A percentile compares a stretch with the other conserved stretches of the same genome.
phyloP scores from a whole-genome alignment of 2,329 filamentous ascomycete genomes.

The Hortaea sp. region DNA sequence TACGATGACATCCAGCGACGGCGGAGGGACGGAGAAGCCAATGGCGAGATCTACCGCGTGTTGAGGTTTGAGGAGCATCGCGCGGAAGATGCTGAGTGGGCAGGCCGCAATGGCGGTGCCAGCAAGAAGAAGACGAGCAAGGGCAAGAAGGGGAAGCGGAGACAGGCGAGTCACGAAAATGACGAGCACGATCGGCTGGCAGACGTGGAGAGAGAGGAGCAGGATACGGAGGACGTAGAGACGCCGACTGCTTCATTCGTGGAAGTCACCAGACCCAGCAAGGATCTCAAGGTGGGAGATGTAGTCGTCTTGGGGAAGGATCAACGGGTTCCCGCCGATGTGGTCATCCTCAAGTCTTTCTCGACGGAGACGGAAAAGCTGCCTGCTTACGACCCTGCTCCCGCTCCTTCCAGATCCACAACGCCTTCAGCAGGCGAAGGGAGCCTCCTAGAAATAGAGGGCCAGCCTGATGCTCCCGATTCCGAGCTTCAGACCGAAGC shows the following conservation, averaged over 20 bases:
- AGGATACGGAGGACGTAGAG: constrained; percentile 34
- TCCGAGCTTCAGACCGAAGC: background rate
- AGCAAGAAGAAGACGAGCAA: constrained; percentile 24
- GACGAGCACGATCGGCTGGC: constrained; percentile 37
- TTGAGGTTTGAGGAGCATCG: constrained; percentile 57
- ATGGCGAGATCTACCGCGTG: constrained; percentile 78
- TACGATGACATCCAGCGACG: constrained; percentile 83
- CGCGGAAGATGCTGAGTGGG: constrained; percentile 39
- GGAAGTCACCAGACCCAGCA: constrained; percentile 70
- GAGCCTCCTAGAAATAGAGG: background rate
- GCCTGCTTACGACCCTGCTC: background rate
- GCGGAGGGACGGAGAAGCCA: constrained; percentile 82
- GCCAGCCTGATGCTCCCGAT: background rate
- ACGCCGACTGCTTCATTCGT: constrained; percentile 29
- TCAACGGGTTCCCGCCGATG: constrained; percentile 86
- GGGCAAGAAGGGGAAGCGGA: constrained; percentile 23
- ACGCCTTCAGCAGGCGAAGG: constrained; percentile 26
- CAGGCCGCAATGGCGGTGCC: constrained; percentile 39
- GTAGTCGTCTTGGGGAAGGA: constrained; percentile 89
- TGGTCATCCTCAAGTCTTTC: constrained; percentile 80
- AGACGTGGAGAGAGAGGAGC: constrained; percentile 62
- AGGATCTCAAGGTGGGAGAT: constrained; percentile 86
- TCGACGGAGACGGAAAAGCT: constrained; percentile 41
- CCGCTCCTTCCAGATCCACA: constrained; percentile 25
- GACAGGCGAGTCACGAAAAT: constrained; percentile 25